Percentiles rank a stretch among this genome's conserved stretches.
phyloP scores from a whole-genome alignment of 108 stramenopile species.

The Ochromonas danica region DNA sequence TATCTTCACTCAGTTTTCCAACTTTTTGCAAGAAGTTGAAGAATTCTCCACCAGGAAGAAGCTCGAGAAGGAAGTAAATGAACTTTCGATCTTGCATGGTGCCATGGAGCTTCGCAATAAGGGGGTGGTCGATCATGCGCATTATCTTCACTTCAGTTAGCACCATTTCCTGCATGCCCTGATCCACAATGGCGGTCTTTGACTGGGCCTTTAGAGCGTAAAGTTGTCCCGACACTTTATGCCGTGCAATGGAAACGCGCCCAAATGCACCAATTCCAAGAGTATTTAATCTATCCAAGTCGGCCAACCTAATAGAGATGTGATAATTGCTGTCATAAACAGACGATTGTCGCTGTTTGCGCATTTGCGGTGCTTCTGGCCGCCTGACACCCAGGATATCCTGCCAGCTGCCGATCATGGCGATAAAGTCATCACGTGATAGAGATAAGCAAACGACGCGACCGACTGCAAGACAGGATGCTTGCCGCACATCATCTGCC shows the following conservation, averaged over 20 bases:
- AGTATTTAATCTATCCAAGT: constrained; percentile 57
- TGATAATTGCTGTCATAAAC: not conserved
- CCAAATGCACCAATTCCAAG: constrained; percentile 73
- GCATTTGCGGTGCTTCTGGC: not conserved
- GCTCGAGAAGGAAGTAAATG: constrained; percentile 35
- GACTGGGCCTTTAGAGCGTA: constrained; percentile 75
- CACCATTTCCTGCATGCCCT: constrained; percentile 60
- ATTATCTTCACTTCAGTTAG: constrained; percentile 24
- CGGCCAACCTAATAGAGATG: constrained; percentile 44
- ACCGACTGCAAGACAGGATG: constrained; percentile 57
- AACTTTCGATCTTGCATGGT: not conserved
- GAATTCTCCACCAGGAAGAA: constrained; percentile 31
- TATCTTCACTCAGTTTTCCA: constrained; percentile 12
- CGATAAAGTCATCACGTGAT: constrained; percentile 66
- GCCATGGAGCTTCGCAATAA: not conserved
- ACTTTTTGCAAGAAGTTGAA: constrained; percentile 25
- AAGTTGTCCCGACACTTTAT: constrained; percentile 55
- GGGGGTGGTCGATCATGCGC: not conserved
- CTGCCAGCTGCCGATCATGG: constrained; percentile 67
- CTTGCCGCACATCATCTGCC: constrained; percentile 28
- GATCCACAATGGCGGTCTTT: constrained; percentile 66
- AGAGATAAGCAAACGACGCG: constrained; percentile 23
- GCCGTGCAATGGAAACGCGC: constrained; percentile 66
- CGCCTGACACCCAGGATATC: constrained; percentile 22
- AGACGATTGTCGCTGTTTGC: not conserved